Evolutionary conservation across 1,284 basidiomycete genomes (phyloP).

Genomic region (Naganishia albida): DNA sequence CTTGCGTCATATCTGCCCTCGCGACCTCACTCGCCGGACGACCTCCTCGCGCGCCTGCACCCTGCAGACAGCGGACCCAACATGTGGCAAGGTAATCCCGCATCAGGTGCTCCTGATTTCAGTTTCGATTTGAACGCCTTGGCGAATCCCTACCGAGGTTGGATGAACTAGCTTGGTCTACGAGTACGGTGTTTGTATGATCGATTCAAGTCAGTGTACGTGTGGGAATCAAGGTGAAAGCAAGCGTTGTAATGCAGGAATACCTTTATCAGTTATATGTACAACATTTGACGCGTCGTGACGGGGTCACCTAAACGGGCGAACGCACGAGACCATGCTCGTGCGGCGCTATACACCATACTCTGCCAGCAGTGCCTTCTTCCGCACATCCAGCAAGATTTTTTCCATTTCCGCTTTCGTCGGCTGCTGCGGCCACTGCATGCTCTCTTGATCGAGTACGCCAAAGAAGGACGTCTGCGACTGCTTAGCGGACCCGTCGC

Average conservation of each 20-base stretch:
- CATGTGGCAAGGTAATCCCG: conserved; percentile 25
- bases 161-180: conserved; percentile 25
- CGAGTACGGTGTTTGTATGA: background rate
- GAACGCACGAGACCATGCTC: background rate
- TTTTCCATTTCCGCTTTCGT: conserved; percentile 75
- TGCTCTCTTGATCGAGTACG: conserved; percentile 70
- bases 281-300: background rate
- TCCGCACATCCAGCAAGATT: conserved; percentile 73
- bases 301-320: background rate
- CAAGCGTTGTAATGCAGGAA: conserved; percentile 1
- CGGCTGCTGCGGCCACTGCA: conserved; percentile 74
- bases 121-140: conserved; percentile 20
- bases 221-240: background rate
- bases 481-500: conserved; percentile 32
- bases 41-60: conserved; percentile 25
- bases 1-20: conserved; percentile 34
- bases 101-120: conserved; percentile 17
- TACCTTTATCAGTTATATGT: background rate
- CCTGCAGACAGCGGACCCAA: conserved; percentile 6
- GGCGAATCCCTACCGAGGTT: conserved; percentile 29
- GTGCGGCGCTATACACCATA: conserved; percentile 56
- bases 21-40: conserved; percentile 28
- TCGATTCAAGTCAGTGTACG: background rate
- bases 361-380: conserved; percentile 80
- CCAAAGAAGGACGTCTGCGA: conserved; percentile 60